Evolutionary conservation across 345 rosid species (phyloP).

Genomic region (Melaleuca alternifolia): DNA sequence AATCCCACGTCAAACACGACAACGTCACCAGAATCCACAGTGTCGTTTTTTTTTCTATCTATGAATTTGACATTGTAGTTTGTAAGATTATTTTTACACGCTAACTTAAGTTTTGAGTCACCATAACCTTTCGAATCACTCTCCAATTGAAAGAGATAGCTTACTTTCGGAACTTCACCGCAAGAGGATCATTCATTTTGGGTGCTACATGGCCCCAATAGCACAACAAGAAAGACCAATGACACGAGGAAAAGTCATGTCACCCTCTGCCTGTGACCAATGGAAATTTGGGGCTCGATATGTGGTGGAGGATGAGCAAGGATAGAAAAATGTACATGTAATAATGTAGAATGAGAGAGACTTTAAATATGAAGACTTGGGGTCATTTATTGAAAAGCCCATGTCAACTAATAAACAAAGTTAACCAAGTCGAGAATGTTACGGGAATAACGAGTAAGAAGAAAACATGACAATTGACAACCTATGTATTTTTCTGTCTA

Average conservation of each 20-base stretch:
- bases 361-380: background rate
- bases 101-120: too few species aligned
- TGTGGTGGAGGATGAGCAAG: background rate
- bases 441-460: background rate
- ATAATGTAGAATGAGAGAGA: background rate
- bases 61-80: too few species aligned
- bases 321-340: background rate
- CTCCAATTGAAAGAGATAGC: too few species aligned
- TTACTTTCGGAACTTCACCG: too few species aligned
- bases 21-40: too few species aligned
- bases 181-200: too few species aligned
- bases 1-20: too few species aligned
- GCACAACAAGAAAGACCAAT: too few species aligned
- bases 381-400: background rate
- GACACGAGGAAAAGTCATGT: background rate
- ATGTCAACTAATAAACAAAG: background rate
- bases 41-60: too few species aligned
- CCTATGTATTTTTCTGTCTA: background rate
- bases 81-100: too few species aligned
- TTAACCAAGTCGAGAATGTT: background rate
- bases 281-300: background rate
- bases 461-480: background rate
- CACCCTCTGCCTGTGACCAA: background rate
- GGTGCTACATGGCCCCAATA: too few species aligned
- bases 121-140: too few species aligned